These are phyloP conservation scores for Microbotryum scabiosae DNA, from an alignment of 1,284 basidiomycete species.

Conservation along the genomic window DNA sequence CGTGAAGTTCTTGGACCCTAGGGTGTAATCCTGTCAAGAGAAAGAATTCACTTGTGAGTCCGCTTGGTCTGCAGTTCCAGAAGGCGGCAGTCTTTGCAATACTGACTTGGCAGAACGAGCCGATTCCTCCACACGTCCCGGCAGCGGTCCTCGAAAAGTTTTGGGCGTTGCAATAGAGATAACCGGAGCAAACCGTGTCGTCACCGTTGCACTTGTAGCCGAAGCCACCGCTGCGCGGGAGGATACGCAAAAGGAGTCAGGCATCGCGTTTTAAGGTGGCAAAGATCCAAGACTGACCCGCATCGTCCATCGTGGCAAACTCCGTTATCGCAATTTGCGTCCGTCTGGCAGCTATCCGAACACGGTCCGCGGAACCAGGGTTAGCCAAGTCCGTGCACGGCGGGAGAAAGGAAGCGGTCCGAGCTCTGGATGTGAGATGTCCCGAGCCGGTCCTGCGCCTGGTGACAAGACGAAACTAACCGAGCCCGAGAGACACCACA, in stretches of 20 bases:
- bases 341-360: slow-evolving; percentile 4
- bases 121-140: slow-evolving; percentile 9
- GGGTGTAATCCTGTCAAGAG: slow-evolving; percentile 1
- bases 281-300: too few species aligned
- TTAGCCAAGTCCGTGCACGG: background rate
- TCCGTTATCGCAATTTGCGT: slow-evolving; percentile 3
- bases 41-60: too few species aligned
- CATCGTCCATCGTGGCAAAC: background rate
- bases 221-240: slow-evolving; percentile 6
- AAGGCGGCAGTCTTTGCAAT: too few species aligned
- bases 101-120: slow-evolving; percentile 9
- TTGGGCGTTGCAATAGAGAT: slow-evolving; percentile 11
- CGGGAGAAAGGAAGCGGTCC: background rate
- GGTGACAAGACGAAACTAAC: background rate
- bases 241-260: too few species aligned
- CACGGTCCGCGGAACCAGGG: background rate
- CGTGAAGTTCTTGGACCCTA: background rate
- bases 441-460: too few species aligned
- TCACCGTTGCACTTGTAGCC: background rate
- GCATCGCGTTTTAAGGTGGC: background rate
- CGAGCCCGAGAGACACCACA: slow-evolving; percentile 15
- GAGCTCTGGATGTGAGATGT: too few species aligned
- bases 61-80: too few species aligned
- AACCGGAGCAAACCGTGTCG: slow-evolving; percentile 16
- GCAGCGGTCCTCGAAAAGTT: background rate